phyloP scores from a whole-genome alignment of 2,329 filamentous ascomycete species.

The Trichophyton benhamiae region DNA sequence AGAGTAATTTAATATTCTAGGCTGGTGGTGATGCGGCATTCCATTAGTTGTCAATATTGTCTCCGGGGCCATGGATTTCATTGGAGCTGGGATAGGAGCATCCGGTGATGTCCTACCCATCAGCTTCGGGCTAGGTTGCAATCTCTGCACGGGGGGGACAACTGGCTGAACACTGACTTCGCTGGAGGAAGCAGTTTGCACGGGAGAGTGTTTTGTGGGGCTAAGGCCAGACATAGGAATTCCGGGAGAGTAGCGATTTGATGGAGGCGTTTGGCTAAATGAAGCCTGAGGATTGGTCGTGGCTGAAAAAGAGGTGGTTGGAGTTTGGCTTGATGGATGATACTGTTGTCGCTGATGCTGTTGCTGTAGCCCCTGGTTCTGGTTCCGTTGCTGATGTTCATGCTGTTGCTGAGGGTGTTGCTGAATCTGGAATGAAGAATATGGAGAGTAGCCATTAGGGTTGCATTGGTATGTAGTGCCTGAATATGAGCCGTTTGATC shows the following conservation, averaged over 20 bases:
- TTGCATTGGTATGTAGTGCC: constrained; percentile 19
- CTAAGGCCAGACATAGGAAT: constrained; percentile 34
- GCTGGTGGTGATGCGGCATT: neutral
- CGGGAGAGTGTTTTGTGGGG: constrained; percentile 35
- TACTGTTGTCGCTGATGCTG: neutral
- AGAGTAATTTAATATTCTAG: neutral
- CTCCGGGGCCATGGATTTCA: constrained; percentile 32
- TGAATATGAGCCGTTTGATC: constrained; percentile 20
- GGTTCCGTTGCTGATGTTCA: neutral
- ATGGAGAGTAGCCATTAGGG: constrained; percentile 5
- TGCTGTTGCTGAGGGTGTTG: neutral
- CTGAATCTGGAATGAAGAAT: constrained; percentile 7
- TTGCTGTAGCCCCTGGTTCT: neutral
- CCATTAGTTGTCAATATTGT: neutral
- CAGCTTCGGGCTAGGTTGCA: constrained; percentile 34
- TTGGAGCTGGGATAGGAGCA: constrained; percentile 30
- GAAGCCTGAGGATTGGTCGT: constrained; percentile 12
- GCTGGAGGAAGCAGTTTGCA: constrained; percentile 12
- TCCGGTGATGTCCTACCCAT: constrained; percentile 34
- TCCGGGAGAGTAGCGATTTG: constrained; percentile 27
- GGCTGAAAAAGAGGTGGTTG: constrained; percentile 6
- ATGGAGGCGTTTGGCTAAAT: constrained; percentile 18
- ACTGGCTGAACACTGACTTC: constrained; percentile 19
- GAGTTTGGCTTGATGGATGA: constrained; percentile 14
- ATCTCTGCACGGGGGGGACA: constrained; percentile 29